These are phyloP conservation scores for Dactylellina parvicollis DNA, from an alignment of 2,329 filamentous ascomycete genomes.

Conservation along the genomic window DNA sequence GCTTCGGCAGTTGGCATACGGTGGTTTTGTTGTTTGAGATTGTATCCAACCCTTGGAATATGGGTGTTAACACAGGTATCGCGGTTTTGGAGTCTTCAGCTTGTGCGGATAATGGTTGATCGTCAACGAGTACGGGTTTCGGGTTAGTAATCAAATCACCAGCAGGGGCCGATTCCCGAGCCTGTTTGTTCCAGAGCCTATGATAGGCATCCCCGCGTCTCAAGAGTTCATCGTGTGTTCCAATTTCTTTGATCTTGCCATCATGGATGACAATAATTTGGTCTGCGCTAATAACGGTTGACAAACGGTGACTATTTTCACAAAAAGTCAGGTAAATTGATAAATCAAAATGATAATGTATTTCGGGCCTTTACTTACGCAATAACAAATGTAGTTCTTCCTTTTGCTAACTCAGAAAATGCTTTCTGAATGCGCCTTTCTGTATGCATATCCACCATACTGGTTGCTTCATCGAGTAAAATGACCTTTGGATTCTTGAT, in stretches of 20 bases:
- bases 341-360: constrained; percentile 51
- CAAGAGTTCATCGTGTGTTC: constrained; percentile 70
- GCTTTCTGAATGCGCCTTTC: constrained; percentile 65
- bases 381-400: constrained; percentile 67
- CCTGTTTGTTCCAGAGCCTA: constrained; percentile 73
- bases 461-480: constrained; percentile 67
- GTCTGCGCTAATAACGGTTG: constrained; percentile 76
- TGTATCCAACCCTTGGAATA: neutral
- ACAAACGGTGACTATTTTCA: constrained; percentile 71
- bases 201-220: constrained; percentile 70
- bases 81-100: constrained; percentile 38
- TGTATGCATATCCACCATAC: constrained; percentile 64
- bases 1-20: constrained; percentile 19
- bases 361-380: constrained; percentile 63
- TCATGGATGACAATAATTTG: constrained; percentile 73
- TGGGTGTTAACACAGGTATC: constrained; percentile 38
- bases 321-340: constrained; percentile 47
- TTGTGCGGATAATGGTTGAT: constrained; percentile 10
- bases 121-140: constrained; percentile 36
- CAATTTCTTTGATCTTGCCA: constrained; percentile 72
- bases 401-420: constrained; percentile 63
- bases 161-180: constrained; percentile 57
- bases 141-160: constrained; percentile 28
- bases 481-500: constrained; percentile 63
- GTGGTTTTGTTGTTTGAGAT: constrained; percentile 46